Percentiles rank a stretch among this genome's conserved stretches.
Evolutionary conservation across 2,329 filamentous ascomycete genomes (phyloP).

Genomic region (Camillea tinctor): DNA sequence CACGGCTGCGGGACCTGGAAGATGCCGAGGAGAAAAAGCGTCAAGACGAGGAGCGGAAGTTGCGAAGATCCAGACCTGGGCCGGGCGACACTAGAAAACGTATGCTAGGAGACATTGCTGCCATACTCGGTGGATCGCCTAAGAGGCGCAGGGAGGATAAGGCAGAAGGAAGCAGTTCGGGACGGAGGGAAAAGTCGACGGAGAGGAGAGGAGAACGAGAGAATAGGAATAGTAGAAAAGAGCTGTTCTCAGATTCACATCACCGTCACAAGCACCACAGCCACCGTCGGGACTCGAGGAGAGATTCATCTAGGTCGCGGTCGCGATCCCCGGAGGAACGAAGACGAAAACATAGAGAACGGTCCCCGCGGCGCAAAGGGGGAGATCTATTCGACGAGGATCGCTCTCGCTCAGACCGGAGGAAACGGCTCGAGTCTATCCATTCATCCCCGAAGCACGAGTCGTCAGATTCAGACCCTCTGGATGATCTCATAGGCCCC

Average conservation of each 20-base stretch:
- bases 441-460: slow-evolving; percentile 13
- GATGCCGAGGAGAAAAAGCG: slow-evolving; percentile 44
- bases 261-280: slow-evolving; percentile 8
- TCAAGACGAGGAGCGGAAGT: slow-evolving; percentile 28
- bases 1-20: slow-evolving; percentile 64
- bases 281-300: slow-evolving; percentile 11
- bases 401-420: not conserved
- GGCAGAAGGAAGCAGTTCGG: slow-evolving; percentile 10
- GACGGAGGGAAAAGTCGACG: slow-evolving; percentile 13
- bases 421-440: slow-evolving; percentile 4
- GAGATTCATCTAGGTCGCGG: not conserved
- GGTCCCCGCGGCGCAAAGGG: slow-evolving; percentile 5
- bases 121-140: slow-evolving; percentile 49
- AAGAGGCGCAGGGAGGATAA: slow-evolving; percentile 35
- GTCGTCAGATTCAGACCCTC: slow-evolving; percentile 63
- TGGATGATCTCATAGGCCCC: slow-evolving; percentile 76
- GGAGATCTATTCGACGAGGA: slow-evolving; percentile 3
- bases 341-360: slow-evolving; percentile 5
- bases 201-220: slow-evolving; percentile 22
- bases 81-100: slow-evolving; percentile 53
- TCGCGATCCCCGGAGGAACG: slow-evolving; percentile 7
- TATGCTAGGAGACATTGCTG: slow-evolving; percentile 60
- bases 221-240: slow-evolving; percentile 27
- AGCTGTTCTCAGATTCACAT: slow-evolving; percentile 14
- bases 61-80: slow-evolving; percentile 43